Conservation (phyloP, 352 stramenopile species). For the Saprolegnia diclina region DNA sequence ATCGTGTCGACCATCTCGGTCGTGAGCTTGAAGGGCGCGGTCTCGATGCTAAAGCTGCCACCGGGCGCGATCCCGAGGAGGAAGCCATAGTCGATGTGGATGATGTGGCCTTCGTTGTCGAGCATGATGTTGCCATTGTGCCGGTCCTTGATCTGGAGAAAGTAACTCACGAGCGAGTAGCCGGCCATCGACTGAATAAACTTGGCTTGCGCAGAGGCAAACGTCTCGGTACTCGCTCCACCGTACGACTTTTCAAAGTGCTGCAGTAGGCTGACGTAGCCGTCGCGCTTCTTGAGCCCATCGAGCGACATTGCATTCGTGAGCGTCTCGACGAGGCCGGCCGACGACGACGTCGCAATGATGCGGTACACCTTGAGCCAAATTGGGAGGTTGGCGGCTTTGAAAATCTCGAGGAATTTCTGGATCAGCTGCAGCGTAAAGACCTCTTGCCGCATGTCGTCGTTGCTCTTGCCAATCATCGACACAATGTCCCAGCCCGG, state of each 20-base stretch:
- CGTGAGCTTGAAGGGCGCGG: slow-evolving; percentile 99
- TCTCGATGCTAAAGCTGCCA: slow-evolving; percentile 98
- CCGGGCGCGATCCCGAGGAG: slow-evolving; percentile 97
- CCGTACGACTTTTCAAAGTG: slow-evolving; percentile 97
- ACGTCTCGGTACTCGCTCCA: slow-evolving; percentile 69
- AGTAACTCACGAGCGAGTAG: slow-evolving; percentile 98
- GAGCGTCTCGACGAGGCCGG: slow-evolving; percentile 97
- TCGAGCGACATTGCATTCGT: slow-evolving; percentile 97
- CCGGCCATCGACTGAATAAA: slow-evolving; percentile 96
- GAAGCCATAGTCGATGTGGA: slow-evolving; percentile 99
- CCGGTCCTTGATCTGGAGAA: slow-evolving; percentile 99
- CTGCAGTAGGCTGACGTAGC: slow-evolving; percentile 87
- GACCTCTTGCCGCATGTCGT: slow-evolving; percentile 98
- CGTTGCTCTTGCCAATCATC: slow-evolving; percentile 98
- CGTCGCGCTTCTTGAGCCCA: slow-evolving; percentile 95
- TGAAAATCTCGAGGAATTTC: slow-evolving; percentile 96
- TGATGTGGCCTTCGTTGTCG: slow-evolving; percentile 96
- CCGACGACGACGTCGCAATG: slow-evolving; percentile 92
- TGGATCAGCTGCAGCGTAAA: slow-evolving; percentile 98
- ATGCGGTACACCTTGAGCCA: slow-evolving; percentile 97
- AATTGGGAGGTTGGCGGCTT: slow-evolving; percentile 89
- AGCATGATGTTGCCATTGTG: slow-evolving; percentile 99
- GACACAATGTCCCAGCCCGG: slow-evolving; percentile 92
- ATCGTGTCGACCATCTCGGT: slow-evolving; percentile 98
- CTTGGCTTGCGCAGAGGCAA: slow-evolving; percentile 91